phyloP scores from a whole-genome alignment of 1,284 basidiomycete species.

The Sphagnurus paluster region DNA sequence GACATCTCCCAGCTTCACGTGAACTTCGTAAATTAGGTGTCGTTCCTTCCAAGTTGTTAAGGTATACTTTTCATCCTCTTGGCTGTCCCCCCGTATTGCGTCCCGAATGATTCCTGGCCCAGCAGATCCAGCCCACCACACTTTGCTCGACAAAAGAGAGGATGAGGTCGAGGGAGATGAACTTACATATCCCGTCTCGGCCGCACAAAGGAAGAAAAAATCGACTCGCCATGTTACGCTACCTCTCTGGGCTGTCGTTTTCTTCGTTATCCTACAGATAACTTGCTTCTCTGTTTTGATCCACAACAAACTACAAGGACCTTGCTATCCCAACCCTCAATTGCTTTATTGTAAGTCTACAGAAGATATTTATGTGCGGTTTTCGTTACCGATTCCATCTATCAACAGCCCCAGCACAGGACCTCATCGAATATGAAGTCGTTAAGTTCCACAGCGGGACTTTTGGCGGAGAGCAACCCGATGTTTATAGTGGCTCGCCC shows the following conservation, averaged over 20 bases:
- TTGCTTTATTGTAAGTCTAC: conserved; percentile 9
- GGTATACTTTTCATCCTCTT: neutral
- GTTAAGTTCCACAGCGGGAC: conserved; percentile 22
- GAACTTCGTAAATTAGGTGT: too few species aligned
- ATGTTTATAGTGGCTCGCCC: conserved; percentile 20
- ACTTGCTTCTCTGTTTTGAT: conserved; percentile 5
- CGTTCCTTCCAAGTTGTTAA: too few species aligned
- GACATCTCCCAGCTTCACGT: too few species aligned
- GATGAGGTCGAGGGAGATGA: neutral
- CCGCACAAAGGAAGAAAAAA: neutral
- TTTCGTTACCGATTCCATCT: neutral
- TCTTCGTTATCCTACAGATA: conserved; percentile 7
- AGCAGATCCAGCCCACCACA: neutral
- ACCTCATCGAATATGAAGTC: conserved; percentile 20
- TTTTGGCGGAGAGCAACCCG: conserved; percentile 17
- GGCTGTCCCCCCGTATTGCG: neutral
- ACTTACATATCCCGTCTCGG: neutral
- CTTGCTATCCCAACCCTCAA: conserved; percentile 7
- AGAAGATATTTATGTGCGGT: neutral
- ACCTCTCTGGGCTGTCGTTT: conserved; percentile 9
- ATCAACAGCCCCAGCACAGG: conserved; percentile 20
- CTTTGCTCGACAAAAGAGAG: neutral
- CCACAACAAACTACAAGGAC: neutral
- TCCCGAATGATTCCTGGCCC: neutral
- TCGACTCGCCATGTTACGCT: conserved; percentile 1